Conservation (phyloP, 2,329 filamentous ascomycete species). For the Nigrospora osmanthi region DNA sequence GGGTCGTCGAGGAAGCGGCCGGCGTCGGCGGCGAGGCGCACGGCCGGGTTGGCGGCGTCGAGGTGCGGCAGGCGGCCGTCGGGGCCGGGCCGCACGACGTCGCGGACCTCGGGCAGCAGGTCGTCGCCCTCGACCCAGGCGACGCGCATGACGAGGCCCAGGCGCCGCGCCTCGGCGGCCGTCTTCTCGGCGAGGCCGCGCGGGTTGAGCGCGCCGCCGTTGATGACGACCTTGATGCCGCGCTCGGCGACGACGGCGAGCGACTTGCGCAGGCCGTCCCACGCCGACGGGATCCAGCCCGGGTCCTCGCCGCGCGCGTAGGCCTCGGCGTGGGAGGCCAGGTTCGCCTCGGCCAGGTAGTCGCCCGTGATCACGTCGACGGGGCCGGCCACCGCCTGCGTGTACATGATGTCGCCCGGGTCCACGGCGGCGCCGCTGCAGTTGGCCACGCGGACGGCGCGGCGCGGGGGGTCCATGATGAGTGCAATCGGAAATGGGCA, state of each 20-base stretch:
- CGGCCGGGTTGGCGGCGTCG: constrained; percentile 22
- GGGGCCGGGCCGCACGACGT: constrained; percentile 9
- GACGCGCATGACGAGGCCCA: constrained; percentile 11
- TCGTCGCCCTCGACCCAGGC: constrained; percentile 21
- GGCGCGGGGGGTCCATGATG: constrained; percentile 6
- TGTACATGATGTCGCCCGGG: constrained; percentile 12
- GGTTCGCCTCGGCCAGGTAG: constrained; percentile 39
- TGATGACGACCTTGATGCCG: constrained; percentile 42
- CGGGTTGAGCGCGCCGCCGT: constrained; percentile 46
- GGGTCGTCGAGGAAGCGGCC: constrained; percentile 20
- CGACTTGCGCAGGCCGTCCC: constrained; percentile 13
- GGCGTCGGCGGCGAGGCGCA: constrained; percentile 30
- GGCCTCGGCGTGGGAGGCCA: constrained; percentile 32
- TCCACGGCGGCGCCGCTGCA: constrained; percentile 13
- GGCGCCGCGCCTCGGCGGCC: constrained; percentile 31
- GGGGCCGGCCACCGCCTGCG: constrained; percentile 25
- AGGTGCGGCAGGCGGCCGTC: constrained; percentile 21
- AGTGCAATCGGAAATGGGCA: too few relatives aligned
- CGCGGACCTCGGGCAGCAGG: constrained; percentile 22
- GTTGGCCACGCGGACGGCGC: constrained; percentile 13
- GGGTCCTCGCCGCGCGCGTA: constrained; percentile 18
- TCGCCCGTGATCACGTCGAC: constrained; percentile 30
- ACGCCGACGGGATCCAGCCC: constrained; percentile 29
- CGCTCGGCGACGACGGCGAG: constrained; percentile 23
- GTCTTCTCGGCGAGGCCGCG: constrained; percentile 42